These are phyloP conservation scores for Colletotrichum lini DNA, from an alignment of 2,329 filamentous ascomycete species.

Conservation along the genomic window DNA sequence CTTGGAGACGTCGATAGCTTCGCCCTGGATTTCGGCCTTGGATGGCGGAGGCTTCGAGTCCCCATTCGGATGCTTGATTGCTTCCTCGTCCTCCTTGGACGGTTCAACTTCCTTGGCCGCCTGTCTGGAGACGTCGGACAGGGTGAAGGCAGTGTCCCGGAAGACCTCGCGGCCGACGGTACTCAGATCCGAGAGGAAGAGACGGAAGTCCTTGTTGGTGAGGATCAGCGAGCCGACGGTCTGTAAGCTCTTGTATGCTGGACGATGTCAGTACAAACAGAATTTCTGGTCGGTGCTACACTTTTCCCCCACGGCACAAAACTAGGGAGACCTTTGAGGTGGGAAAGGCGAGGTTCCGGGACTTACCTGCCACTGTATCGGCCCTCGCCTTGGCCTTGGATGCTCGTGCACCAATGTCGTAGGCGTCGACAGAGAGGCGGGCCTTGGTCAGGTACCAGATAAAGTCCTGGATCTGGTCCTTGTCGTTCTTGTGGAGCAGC, in stretches of 20 bases:
- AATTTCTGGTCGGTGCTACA: background rate
- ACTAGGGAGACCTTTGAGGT: no score
- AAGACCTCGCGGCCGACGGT: slow-evolving; percentile 88
- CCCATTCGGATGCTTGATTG: slow-evolving; percentile 58
- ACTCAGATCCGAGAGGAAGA: slow-evolving; percentile 86
- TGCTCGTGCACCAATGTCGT: slow-evolving; percentile 73
- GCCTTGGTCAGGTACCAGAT: slow-evolving; percentile 87
- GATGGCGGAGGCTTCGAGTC: slow-evolving; percentile 59
- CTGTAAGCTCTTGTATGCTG: slow-evolving; percentile 84
- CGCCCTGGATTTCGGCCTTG: slow-evolving; percentile 74
- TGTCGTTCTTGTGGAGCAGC: slow-evolving; percentile 83
- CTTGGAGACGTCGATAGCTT: slow-evolving; percentile 68
- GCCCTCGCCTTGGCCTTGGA: slow-evolving; percentile 76
- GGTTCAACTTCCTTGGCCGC: slow-evolving; percentile 82
- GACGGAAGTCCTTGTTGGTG: slow-evolving; percentile 90
- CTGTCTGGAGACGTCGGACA: slow-evolving; percentile 82
- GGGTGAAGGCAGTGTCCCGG: slow-evolving; percentile 84
- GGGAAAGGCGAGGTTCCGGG: background rate
- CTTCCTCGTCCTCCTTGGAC: slow-evolving; percentile 70
- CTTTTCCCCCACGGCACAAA: background rate
- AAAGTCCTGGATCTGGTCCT: slow-evolving; percentile 92
- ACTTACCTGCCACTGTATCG: slow-evolving; percentile 77
- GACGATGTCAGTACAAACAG: slow-evolving; percentile 43
- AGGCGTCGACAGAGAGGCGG: slow-evolving; percentile 77
- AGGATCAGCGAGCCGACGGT: slow-evolving; percentile 89